phyloP scores from a whole-genome alignment of 495 filamentous ascomycete species.

The Letharia lupina region DNA sequence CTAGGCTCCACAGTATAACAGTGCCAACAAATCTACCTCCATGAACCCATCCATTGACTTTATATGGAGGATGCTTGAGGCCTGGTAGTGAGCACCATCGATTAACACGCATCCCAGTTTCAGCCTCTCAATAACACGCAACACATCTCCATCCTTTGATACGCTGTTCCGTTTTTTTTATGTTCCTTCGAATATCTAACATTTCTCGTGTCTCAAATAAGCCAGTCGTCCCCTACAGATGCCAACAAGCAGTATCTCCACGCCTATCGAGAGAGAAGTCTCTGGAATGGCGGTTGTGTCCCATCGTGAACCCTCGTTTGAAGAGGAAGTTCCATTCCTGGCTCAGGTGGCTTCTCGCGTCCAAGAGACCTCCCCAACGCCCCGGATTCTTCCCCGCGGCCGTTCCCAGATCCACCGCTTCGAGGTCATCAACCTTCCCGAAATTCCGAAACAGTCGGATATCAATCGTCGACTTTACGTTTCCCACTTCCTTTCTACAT shows the following conservation, averaged over 20 bases:
- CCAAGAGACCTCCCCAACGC: neutral
- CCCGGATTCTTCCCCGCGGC: neutral
- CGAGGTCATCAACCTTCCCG: neutral
- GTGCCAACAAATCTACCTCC: neutral
- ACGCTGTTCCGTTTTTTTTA: no score
- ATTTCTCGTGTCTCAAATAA: neutral
- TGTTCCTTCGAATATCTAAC: no score
- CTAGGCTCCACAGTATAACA: neutral
- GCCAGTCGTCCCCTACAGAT: neutral
- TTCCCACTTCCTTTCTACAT: slow-evolving; percentile 54
- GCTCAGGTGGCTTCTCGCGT: neutral
- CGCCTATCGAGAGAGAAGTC: neutral
- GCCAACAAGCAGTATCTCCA: neutral
- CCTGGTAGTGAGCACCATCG: neutral
- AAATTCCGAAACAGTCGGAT: neutral
- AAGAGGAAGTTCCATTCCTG: neutral
- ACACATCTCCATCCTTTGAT: no score
- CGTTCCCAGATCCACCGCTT: neutral
- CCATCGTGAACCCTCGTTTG: neutral
- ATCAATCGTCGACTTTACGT: slow-evolving; percentile 32
- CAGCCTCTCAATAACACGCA: neutral
- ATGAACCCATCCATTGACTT: neutral
- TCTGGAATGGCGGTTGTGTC: neutral
- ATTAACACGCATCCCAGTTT: neutral
- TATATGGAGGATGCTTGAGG: neutral